Evolutionary conservation across 2,329 filamentous ascomycete genomes (phyloP).

Genomic region (Aspergillus flavus): DNA sequence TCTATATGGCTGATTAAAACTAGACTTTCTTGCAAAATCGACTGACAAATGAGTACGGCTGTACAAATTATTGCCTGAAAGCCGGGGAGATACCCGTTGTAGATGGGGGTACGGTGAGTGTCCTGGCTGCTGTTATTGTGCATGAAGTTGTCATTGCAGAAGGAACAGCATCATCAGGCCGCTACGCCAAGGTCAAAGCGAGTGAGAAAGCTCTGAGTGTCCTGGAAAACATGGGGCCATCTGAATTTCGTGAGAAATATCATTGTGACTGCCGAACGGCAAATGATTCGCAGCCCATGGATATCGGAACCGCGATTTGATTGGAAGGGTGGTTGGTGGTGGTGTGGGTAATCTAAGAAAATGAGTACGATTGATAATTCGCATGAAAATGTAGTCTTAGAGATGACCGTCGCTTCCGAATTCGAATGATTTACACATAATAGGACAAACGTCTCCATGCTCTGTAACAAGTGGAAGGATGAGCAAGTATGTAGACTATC

Average conservation of each 20-base stretch:
- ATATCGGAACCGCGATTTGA: constrained; percentile 36
- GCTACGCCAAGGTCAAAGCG: constrained; percentile 70
- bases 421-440: neutral
- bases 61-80: constrained; percentile 58
- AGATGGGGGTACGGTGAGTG: constrained; percentile 50
- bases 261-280: constrained; percentile 62
- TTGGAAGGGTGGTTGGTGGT: neutral
- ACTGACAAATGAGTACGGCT: constrained; percentile 67
- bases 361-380: neutral
- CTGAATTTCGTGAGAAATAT: constrained; percentile 63
- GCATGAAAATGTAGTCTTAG: neutral
- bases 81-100: constrained; percentile 47
- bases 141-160: constrained; percentile 70
- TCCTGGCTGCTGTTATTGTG: constrained; percentile 74
- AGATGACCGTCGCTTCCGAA: too few relatives aligned
- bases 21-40: constrained; percentile 68
- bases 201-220: constrained; percentile 43
- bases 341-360: neutral
- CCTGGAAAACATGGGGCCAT: constrained; percentile 54
- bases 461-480: neutral
- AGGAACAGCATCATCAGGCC: constrained; percentile 62
- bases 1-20: constrained; percentile 6
- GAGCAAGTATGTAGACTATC: neutral
- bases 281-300: constrained; percentile 11
- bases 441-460: neutral